Base-by-base conservation (phyloP, 768 basidiomycete genomes). In the Boletus edulis region DNA sequence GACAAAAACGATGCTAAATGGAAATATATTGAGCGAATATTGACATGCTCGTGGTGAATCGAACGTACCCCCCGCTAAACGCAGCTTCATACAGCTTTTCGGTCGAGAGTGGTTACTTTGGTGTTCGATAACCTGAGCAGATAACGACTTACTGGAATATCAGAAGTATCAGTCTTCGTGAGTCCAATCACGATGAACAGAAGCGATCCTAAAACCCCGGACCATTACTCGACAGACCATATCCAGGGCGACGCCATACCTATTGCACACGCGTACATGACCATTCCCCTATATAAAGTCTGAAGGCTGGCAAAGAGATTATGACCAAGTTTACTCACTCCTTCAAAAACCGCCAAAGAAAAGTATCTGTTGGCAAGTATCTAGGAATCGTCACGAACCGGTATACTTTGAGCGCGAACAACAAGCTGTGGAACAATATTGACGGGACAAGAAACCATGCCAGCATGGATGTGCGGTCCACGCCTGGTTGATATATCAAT, bases 191-290 rank as follows among this genome's bases (percentile, higher is more conserved):
- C 43, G 15, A 51, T 38, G 41, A 56, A 64, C 20, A 60, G 12
- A 12, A 67, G 51, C 0, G 65, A 62, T 22, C 20, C 65, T 67
- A 18, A 37, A 17, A 35, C 20, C 3, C 29, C 29, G 29, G 29
- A 2, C 9, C 17, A 22, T 57, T 39, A 43, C 32, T 52, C 5
- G 37, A 44, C 8, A 15, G n/a, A 10, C 22, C 17, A 1, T 29
- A 12, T 17, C 8, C 29, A 29, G 8, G 8, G 29, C 29, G 29
- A 10, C 3, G 29, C 10, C 3, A 32, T 52, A 66, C 66, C 61
- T 12, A 56, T 42, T 3, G 56, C 60, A 27, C 56, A 63, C n/a
- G 52, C 58, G 31, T 63, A 67, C 54, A 65, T 63, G 11, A 54
- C 13, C 56, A 64, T 65, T 39, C 66, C 66, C 41, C 66, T 67